These are phyloP conservation scores for Didymella pomorum DNA, from an alignment of 2,329 filamentous ascomycete genomes.

Conservation along the genomic window DNA sequence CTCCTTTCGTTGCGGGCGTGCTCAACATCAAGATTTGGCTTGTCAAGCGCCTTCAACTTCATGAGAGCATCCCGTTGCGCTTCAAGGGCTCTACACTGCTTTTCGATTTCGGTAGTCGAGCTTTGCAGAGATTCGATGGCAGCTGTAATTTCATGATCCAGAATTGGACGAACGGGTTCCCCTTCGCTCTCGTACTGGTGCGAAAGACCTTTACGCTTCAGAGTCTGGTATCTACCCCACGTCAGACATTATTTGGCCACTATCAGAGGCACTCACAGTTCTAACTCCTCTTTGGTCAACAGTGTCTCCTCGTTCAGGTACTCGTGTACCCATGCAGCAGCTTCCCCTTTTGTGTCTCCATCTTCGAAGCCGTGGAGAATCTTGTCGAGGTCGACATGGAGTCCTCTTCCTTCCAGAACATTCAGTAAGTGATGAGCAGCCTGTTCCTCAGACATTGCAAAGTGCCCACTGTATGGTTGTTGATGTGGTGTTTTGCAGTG, in stretches of 20 bases:
- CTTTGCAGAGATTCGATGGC: constrained; percentile 70
- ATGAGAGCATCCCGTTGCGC: constrained; percentile 70
- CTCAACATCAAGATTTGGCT: constrained; percentile 51
- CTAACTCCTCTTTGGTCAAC: constrained; percentile 59
- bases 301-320: constrained; percentile 57
- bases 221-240: constrained; percentile 38
- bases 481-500: constrained; percentile 37
- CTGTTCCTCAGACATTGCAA: constrained; percentile 45
- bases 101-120: constrained; percentile 70
- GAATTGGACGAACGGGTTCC: constrained; percentile 56
- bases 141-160: constrained; percentile 66
- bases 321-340: constrained; percentile 56
- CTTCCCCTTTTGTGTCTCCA: constrained; percentile 51
- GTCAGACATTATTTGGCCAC: not conserved
- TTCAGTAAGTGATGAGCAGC: constrained; percentile 54
- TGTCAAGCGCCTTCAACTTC: constrained; percentile 59
- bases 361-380: constrained; percentile 59
- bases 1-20: constrained; percentile 49
- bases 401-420: constrained; percentile 55
- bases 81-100: constrained; percentile 68
- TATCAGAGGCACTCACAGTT: constrained; percentile 50
- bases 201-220: constrained; percentile 45
- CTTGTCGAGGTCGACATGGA: constrained; percentile 55
- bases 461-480: constrained; percentile 12
- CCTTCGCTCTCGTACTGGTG: constrained; percentile 44